phyloP scores from a whole-genome alignment of 257 asterid species.

The Cynanchum wilfordii region DNA sequence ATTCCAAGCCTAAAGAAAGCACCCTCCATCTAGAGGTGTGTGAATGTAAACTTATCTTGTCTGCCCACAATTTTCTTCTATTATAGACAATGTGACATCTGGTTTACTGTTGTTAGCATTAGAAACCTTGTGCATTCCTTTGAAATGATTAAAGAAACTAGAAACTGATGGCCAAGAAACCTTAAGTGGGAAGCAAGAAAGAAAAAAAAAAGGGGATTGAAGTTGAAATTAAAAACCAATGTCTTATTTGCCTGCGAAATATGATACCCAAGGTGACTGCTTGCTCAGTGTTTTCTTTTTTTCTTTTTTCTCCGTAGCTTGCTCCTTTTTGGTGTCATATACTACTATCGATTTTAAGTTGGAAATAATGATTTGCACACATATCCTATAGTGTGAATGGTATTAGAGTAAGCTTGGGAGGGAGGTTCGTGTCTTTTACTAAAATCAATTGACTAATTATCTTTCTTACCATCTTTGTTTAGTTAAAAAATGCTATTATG shows the following conservation, averaged over 20 bases:
- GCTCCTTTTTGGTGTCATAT: background rate
- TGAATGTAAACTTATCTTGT: conserved; percentile 2
- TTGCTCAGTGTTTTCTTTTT: background rate
- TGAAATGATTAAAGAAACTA: background rate
- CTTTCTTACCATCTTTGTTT: background rate
- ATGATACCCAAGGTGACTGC: background rate
- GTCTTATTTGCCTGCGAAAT: background rate
- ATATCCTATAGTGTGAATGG: background rate
- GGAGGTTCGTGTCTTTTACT: background rate
- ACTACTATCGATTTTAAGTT: background rate
- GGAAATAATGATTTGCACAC: background rate
- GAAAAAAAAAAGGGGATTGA: background rate
- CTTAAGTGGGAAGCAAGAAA: background rate
- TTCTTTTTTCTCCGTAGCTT: background rate
- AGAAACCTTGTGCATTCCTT: background rate
- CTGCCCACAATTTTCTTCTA: background rate
- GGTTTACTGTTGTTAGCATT: background rate
- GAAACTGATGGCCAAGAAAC: background rate
- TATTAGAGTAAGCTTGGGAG: background rate
- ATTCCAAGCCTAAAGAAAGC: conserved; percentile 23
- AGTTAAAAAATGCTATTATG: background rate
- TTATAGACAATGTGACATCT: background rate
- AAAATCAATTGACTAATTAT: background rate
- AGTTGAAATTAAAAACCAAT: background rate
- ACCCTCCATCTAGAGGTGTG: conserved; percentile 53